phyloP scores from a whole-genome alignment of 441 rosid species.

The Metrosideros polymorpha region DNA sequence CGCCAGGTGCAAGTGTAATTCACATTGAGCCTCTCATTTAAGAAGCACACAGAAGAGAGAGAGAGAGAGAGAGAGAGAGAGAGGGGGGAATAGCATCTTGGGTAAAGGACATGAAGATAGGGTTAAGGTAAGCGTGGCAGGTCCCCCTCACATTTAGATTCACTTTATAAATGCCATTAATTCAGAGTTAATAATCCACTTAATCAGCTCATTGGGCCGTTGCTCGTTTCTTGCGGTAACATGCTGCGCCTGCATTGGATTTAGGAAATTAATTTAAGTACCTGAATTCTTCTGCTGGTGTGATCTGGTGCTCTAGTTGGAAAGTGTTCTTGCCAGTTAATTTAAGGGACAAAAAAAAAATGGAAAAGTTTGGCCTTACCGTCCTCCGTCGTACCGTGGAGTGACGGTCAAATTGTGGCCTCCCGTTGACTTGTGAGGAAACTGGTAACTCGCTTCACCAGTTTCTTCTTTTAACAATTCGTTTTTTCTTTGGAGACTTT shows the following conservation, averaged over 20 bases:
- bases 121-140: constrained; percentile 19
- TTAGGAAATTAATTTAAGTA: background rate
- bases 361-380: too few relatives aligned
- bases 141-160: constrained; percentile 20
- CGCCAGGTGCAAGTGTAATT: background rate
- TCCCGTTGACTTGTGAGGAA: too few relatives aligned
- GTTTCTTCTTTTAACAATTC: too few relatives aligned
- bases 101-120: constrained; percentile 39
- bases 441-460: too few relatives aligned
- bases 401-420: too few relatives aligned
- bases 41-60: too few relatives aligned
- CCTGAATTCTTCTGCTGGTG: background rate
- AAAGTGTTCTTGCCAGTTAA: background rate
- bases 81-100: constrained; percentile 39
- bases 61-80: constrained; percentile 20
- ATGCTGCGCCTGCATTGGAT: background rate
- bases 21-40: constrained; percentile 17
- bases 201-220: too few relatives aligned
- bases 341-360: background rate
- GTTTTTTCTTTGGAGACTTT: too few relatives aligned
- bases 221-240: background rate
- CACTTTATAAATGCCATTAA: constrained; percentile 19
- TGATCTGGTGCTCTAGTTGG: background rate
- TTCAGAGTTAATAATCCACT: background rate
- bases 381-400: too few relatives aligned